Conservation (phyloP, 192 early-diverging fungal genomes). For the Thoreauomyces humboldtii region DNA sequence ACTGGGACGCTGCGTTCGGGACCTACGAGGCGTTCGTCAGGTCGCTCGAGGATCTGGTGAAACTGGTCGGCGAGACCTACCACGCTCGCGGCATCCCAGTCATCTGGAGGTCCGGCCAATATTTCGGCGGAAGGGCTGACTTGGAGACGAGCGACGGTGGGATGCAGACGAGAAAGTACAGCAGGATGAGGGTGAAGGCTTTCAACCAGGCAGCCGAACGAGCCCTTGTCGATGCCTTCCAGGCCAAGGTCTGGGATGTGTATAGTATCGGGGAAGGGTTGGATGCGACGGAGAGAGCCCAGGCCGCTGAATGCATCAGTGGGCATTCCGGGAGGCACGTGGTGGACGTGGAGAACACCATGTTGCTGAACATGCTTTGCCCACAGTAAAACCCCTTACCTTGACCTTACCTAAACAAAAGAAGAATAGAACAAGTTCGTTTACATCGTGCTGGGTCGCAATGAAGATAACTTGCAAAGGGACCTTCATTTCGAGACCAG, state of each 20-base stretch:
- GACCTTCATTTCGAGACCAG: no score
- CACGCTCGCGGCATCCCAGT: not conserved
- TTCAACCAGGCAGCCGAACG: not conserved
- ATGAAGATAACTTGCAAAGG: no score
- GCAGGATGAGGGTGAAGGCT: constrained; percentile 1
- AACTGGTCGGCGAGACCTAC: not conserved
- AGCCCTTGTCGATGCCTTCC: constrained; percentile 1
- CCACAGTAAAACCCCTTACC: not conserved
- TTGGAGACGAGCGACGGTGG: not conserved
- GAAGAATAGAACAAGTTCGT: no score
- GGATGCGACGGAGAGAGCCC: not conserved
- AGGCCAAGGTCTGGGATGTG: constrained; percentile 3
- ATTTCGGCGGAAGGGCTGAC: constrained; percentile 3
- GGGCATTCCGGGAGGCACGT: constrained; percentile 11
- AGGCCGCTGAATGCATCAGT: constrained; percentile 1
- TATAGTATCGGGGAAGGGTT: not conserved
- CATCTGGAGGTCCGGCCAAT: constrained; percentile 1
- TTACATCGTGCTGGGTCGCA: no score
- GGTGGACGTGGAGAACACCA: constrained; percentile 4
- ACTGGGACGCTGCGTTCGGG: constrained; percentile 9
- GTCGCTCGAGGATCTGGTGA: not conserved
- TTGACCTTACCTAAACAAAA: no score
- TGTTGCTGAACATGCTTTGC: constrained; percentile 13
- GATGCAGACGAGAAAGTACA: not conserved
- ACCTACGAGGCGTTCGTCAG: not conserved